phyloP scores from a whole-genome alignment of 1,139 yeast species.

The Candida sp. region DNA sequence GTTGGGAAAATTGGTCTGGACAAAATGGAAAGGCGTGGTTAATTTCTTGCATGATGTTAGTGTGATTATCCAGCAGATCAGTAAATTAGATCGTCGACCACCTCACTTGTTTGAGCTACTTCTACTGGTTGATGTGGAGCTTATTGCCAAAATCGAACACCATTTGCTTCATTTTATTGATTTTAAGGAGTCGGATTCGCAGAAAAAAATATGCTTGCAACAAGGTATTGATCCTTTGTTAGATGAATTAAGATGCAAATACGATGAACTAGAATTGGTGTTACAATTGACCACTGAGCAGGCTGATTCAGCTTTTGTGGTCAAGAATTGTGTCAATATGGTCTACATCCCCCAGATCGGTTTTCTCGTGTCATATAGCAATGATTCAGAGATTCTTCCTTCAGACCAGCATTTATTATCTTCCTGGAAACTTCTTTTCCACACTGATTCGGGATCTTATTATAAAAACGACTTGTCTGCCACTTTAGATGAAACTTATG shows the following conservation, averaged over 20 bases:
- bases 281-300: slow-evolving; percentile 11
- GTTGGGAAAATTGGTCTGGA: slow-evolving; percentile 17
- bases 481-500: slow-evolving; percentile 31
- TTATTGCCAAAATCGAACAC: slow-evolving; percentile 7
- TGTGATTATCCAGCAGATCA: slow-evolving; percentile 7
- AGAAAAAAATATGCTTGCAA: slow-evolving; percentile 22
- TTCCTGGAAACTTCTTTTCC: slow-evolving; percentile 34
- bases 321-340: slow-evolving; percentile 18
- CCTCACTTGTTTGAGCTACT: not conserved
- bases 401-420: not conserved
- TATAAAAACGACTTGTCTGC: slow-evolving; percentile 27
- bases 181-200: slow-evolving; percentile 26
- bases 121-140: slow-evolving; percentile 6
- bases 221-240: slow-evolving; percentile 24
- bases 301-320: slow-evolving; percentile 10
- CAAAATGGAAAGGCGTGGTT: slow-evolving; percentile 21
- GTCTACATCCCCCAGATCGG: slow-evolving; percentile 47
- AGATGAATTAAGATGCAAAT: slow-evolving; percentile 25
- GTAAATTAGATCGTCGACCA: not conserved
- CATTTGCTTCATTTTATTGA: slow-evolving; percentile 22
- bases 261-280: slow-evolving; percentile 30
- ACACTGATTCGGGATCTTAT: slow-evolving; percentile 30
- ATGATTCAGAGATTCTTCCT: slow-evolving; percentile 6
- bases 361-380: slow-evolving; percentile 23
- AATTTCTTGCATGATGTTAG: slow-evolving; percentile 12